phyloP scores from a whole-genome alignment of 129 eudicot genomes.

The Lactuca sativa region DNA sequence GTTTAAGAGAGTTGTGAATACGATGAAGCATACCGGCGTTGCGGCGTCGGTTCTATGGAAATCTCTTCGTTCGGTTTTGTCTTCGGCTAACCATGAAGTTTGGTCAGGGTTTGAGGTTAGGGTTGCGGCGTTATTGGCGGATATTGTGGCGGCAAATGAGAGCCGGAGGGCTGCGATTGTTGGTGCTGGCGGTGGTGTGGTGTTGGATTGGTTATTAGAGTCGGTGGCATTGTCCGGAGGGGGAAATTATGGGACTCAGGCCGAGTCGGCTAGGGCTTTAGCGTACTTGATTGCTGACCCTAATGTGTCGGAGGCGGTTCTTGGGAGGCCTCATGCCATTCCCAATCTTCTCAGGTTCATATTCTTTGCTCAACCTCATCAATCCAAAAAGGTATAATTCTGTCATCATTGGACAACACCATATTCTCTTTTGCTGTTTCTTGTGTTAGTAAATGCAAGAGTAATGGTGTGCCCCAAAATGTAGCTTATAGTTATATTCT shows the following conservation, averaged over 20 bases:
- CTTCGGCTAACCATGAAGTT: constrained; percentile 87
- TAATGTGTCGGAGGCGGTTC: constrained; percentile 61
- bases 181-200: constrained; percentile 89
- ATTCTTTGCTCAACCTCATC: constrained; percentile 78
- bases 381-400: constrained; percentile 29
- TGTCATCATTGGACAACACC: neutral
- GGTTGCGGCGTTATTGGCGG: constrained; percentile 86
- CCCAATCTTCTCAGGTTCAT: constrained; percentile 80
- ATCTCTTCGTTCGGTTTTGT: constrained; percentile 71
- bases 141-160: constrained; percentile 88
- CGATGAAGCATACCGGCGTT: constrained; percentile 71
- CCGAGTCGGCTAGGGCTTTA: constrained; percentile 89
- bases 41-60: constrained; percentile 90
- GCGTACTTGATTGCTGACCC: constrained; percentile 90
- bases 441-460: neutral
- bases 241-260: constrained; percentile 59
- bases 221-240: constrained; percentile 52
- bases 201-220: constrained; percentile 84
- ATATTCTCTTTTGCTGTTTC: neutral
- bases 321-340: constrained; percentile 70
- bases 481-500: neutral
- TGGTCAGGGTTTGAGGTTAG: constrained; percentile 89
- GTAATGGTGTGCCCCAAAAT: neutral
- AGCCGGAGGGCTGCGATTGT: constrained; percentile 80
- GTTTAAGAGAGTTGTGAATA: constrained; percentile 37